Evolutionary conservation across 2,329 filamentous ascomycete species (phyloP).

Genomic region (Talaromyces sp.): DNA sequence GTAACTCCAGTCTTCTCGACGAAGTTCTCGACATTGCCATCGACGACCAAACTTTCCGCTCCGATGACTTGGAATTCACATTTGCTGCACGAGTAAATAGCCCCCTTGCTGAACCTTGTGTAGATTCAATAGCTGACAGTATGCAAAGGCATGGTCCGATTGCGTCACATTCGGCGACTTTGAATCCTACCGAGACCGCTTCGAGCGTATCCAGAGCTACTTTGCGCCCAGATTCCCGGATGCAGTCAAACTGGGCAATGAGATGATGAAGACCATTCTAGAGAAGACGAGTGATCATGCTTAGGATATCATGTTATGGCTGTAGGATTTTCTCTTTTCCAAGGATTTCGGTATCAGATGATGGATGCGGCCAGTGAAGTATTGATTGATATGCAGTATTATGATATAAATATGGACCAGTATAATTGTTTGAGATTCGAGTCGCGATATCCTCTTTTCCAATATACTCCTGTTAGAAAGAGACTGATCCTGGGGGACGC

Average conservation of each 20-base stretch:
- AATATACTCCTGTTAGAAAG: background rate
- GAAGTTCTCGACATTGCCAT: conserved; percentile 82
- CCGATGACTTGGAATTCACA: conserved; percentile 94
- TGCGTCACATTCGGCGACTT: conserved; percentile 89
- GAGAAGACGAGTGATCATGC: conserved; percentile 58
- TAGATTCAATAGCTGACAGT: background rate
- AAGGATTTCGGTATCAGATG: background rate
- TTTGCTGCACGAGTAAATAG: conserved; percentile 72
- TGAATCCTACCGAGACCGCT: conserved; percentile 86
- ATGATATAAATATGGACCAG: background rate
- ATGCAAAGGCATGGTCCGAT: conserved; percentile 75
- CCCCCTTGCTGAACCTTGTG: no score
- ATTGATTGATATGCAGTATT: background rate
- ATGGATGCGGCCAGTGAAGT: background rate
- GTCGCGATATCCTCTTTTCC: background rate
- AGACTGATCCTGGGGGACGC: background rate
- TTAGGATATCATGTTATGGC: background rate
- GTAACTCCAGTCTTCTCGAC: conserved; percentile 73
- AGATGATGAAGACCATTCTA: conserved; percentile 95
- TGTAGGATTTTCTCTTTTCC: background rate
- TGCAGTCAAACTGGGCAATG: conserved; percentile 81
- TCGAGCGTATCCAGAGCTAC: conserved; percentile 83
- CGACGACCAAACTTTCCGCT: conserved; percentile 86
- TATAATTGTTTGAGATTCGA: background rate
- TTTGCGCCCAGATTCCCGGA: conserved; percentile 87